These are phyloP conservation scores for Thermoascus crustaceus DNA, from an alignment of 2,329 filamentous ascomycete genomes.

Conservation along the genomic window DNA sequence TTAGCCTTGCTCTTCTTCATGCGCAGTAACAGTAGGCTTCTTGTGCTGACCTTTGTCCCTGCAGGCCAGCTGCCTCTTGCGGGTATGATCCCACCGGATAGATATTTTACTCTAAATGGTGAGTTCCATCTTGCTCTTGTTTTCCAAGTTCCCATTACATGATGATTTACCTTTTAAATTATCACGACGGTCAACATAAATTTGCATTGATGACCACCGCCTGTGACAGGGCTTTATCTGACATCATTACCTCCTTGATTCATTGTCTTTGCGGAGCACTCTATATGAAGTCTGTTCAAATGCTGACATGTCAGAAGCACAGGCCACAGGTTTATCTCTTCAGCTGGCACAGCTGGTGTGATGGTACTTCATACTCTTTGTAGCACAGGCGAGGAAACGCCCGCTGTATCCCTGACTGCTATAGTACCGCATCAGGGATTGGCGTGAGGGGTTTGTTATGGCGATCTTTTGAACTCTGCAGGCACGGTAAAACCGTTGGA, in stretches of 20 bases:
- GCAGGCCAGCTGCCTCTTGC: slow-evolving; percentile 1
- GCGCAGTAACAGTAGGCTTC: slow-evolving; percentile 3
- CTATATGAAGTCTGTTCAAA: slow-evolving; percentile 12
- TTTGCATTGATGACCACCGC: slow-evolving; percentile 68
- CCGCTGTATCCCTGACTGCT: no score
- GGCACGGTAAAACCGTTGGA: no score
- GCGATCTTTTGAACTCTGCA: no score
- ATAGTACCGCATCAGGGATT: no score
- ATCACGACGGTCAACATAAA: slow-evolving; percentile 88
- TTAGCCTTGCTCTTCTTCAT: slow-evolving; percentile 15
- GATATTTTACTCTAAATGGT: slow-evolving; percentile 7
- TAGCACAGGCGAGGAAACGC: no score
- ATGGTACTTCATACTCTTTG: no score
- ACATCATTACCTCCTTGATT: slow-evolving; percentile 9
- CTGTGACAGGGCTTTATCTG: slow-evolving; percentile 61
- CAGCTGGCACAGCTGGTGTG: no score
- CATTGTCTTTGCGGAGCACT: no score
- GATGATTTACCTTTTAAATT: slow-evolving; percentile 58
- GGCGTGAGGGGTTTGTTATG: no score
- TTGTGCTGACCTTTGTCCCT: slow-evolving; percentile 3
- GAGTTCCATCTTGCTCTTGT: slow-evolving; percentile 8
- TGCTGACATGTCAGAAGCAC: slow-evolving; percentile 9
- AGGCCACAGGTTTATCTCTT: no score
- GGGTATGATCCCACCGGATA: not conserved
- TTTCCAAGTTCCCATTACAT: slow-evolving; percentile 36